A percentile compares a stretch with the other conserved stretches of the same genome.
These are phyloP conservation scores for Boletus eberwhitei DNA, from an alignment of 768 basidiomycete species.

Conservation along the genomic window DNA sequence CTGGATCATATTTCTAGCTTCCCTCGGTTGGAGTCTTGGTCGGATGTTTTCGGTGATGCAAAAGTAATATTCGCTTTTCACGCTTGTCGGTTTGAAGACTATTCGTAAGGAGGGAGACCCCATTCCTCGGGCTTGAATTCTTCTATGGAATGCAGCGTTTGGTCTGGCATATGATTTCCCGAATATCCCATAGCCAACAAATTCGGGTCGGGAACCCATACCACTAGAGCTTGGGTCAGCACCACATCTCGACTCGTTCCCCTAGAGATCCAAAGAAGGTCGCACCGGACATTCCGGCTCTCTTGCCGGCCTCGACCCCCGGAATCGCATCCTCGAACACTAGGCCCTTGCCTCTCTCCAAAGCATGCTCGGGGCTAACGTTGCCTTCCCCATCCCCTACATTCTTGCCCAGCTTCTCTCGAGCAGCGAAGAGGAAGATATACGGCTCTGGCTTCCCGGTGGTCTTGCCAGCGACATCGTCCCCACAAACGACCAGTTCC, in stretches of 20 bases:
- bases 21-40: not conserved
- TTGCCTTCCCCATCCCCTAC: slow-evolving; percentile 48
- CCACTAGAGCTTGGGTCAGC: slow-evolving; percentile 42
- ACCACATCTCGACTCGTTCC: not conserved
- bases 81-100: not conserved
- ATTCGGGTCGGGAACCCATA: slow-evolving; percentile 82
- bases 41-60: not conserved
- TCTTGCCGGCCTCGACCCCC: slow-evolving; percentile 76
- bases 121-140: slow-evolving; percentile 79
- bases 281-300: slow-evolving; percentile 84
- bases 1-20: slow-evolving; percentile 43
- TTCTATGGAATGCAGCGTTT: slow-evolving; percentile 57
- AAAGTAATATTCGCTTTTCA: not conserved
- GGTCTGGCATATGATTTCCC: slow-evolving; percentile 54
- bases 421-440: slow-evolving; percentile 74
- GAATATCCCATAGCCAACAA: slow-evolving; percentile 50
- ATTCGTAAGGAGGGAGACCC: slow-evolving; percentile 71
- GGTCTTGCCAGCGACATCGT: slow-evolving; percentile 56
- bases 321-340: slow-evolving; percentile 82
- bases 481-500: slow-evolving; percentile 65
- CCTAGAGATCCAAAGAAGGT: not conserved
- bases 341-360: slow-evolving; percentile 59
- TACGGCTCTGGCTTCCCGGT: slow-evolving; percentile 80
- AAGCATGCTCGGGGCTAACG: slow-evolving; percentile 34
- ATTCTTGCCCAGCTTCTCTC: slow-evolving; percentile 48